phyloP scores from a whole-genome alignment of 352 stramenopile species.

The Globisporangium cederbergense region DNA sequence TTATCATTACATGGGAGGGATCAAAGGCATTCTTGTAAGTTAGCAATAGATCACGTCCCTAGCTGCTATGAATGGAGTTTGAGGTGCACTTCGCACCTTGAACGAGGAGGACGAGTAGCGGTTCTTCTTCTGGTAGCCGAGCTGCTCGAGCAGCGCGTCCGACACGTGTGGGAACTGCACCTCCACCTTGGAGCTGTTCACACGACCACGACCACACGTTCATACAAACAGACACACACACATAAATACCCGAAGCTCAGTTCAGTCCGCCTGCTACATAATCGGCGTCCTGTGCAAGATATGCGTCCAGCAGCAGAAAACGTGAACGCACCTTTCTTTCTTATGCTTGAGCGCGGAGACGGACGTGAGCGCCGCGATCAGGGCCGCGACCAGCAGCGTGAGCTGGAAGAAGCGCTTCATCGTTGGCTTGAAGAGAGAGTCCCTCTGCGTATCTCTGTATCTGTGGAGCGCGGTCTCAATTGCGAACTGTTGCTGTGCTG shows the following conservation, averaged over 20 bases:
- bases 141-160: constrained; percentile 68
- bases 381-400: constrained; percentile 25
- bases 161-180: constrained; percentile 77
- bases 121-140: constrained; percentile 83
- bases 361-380: constrained; percentile 25
- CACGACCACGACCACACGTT: neutral
- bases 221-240: neutral
- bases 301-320: neutral
- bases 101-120: constrained; percentile 66
- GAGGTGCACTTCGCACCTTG: constrained; percentile 29
- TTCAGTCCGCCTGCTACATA: neutral
- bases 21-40: too few relatives aligned
- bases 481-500: constrained; percentile 3
- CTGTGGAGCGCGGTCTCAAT: constrained; percentile 2
- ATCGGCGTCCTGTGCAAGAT: too few relatives aligned
- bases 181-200: constrained; percentile 36
- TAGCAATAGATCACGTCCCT: too few relatives aligned
- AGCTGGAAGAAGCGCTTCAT: constrained; percentile 23
- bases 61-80: too few relatives aligned
- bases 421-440: neutral
- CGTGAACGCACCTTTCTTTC: constrained; percentile 41
- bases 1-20: too few relatives aligned
- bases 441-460: neutral
- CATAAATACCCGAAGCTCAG: neutral
- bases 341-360: constrained; percentile 26